A percentile compares a stretch with the other conserved stretches of the same genome.
These are phyloP conservation scores for Thelonectria rubi DNA, from an alignment of 2,329 filamentous ascomycete species.

Conservation along the genomic window DNA sequence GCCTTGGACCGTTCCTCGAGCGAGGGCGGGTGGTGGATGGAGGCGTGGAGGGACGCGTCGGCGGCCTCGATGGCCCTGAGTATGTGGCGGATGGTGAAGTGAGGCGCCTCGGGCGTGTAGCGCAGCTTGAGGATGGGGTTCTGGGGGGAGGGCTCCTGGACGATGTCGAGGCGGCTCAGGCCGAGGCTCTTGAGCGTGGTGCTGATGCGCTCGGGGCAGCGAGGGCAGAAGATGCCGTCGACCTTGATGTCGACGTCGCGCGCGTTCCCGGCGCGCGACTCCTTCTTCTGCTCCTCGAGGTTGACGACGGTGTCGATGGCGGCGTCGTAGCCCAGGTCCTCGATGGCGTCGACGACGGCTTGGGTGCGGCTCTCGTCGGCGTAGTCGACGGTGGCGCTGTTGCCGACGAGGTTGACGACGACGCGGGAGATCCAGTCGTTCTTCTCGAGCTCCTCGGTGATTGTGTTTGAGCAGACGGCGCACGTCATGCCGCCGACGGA, in stretches of 20 bases:
- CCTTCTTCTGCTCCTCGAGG: slow-evolving; percentile 54
- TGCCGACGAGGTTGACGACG: slow-evolving; percentile 71
- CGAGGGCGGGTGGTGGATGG: slow-evolving; percentile 81
- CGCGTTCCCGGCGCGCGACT: slow-evolving; percentile 42
- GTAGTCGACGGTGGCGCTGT: slow-evolving; percentile 71
- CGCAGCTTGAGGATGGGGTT: slow-evolving; percentile 74
- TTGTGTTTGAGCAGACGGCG: slow-evolving; percentile 71
- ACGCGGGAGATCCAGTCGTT: slow-evolving; percentile 65
- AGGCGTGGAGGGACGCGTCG: slow-evolving; percentile 72
- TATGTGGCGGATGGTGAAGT: slow-evolving; percentile 79
- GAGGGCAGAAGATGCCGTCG: slow-evolving; percentile 78
- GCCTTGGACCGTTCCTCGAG: slow-evolving; percentile 82
- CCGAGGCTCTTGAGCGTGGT: slow-evolving; percentile 63
- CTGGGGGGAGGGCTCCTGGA: slow-evolving; percentile 64
- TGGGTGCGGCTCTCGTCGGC: slow-evolving; percentile 44
- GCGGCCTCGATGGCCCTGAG: slow-evolving; percentile 71
- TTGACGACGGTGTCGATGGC: slow-evolving; percentile 61
- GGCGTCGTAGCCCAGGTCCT: slow-evolving; percentile 73
- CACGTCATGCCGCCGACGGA: slow-evolving; percentile 80
- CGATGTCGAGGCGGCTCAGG: slow-evolving; percentile 59
- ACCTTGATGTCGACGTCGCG: slow-evolving; percentile 72
- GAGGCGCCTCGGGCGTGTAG: slow-evolving; percentile 74
- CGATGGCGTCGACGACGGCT: slow-evolving; percentile 58
- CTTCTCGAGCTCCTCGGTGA: slow-evolving; percentile 67
- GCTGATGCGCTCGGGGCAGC: slow-evolving; percentile 70